phyloP scores from a whole-genome alignment of 106 monocot species.

The Vanilla planifolia region DNA sequence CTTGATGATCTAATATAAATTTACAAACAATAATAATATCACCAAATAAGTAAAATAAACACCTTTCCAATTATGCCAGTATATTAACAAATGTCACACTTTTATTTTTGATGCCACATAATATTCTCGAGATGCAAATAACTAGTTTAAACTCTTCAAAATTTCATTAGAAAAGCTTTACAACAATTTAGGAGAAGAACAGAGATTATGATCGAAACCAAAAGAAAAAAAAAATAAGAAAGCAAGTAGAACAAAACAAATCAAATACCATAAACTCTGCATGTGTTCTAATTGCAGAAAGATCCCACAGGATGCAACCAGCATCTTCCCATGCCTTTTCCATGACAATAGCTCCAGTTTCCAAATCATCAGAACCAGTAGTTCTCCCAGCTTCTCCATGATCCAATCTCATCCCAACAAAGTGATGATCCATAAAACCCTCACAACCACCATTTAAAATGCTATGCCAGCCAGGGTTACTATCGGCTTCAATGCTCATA shows the following conservation, averaged over 20 bases:
- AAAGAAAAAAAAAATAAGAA: neutral
- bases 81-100: neutral
- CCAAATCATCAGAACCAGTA: conserved; percentile 12
- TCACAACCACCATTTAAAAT: conserved; percentile 4
- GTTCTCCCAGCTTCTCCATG: conserved; percentile 12
- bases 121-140: neutral
- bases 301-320: conserved; percentile 92
- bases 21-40: neutral
- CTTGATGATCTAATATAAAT: too few species aligned
- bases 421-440: neutral
- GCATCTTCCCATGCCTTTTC: conserved; percentile 78
- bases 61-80: neutral
- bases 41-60: neutral
- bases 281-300: conserved; percentile 62
- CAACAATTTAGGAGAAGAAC: neutral
- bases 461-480: conserved; percentile 4
- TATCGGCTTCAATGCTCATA: neutral
- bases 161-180: neutral
- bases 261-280: conserved; percentile 75
- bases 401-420: conserved; percentile 10
- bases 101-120: neutral
- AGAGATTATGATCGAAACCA: neutral
- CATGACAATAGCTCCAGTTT: conserved; percentile 3
- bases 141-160: neutral
- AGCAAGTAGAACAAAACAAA: neutral